These are phyloP conservation scores for Tephrocybe sp. DNA, from an alignment of 768 basidiomycete species.

Conservation along the genomic window DNA sequence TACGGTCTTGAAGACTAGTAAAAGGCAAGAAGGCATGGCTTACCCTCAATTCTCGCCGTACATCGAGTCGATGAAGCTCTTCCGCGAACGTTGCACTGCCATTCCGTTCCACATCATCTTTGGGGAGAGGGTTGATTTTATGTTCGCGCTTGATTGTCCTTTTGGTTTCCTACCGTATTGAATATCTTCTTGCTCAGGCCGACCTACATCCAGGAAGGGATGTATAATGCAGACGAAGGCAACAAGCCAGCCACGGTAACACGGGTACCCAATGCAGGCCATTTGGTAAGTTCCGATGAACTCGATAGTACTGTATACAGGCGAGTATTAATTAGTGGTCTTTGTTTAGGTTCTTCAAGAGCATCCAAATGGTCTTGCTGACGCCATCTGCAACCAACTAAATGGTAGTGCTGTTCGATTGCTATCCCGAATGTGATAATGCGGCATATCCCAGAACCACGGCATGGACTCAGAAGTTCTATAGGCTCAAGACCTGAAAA, in stretches of 20 bases:
- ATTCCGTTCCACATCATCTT: constrained; percentile 20
- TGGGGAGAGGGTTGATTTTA: constrained; percentile 18
- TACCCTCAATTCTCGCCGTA: constrained; percentile 19
- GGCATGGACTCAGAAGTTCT: too few species aligned
- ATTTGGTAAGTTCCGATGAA: constrained; percentile 22
- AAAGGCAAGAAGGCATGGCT: constrained; percentile 17
- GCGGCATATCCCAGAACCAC: too few species aligned
- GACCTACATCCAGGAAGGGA: constrained; percentile 24
- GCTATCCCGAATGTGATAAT: constrained; percentile 16
- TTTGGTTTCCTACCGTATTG: too few species aligned
- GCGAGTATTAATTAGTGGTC: not conserved
- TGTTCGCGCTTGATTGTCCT: constrained; percentile 11
- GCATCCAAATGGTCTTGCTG: constrained; percentile 25
- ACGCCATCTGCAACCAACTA: constrained; percentile 23
- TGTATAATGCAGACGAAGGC: constrained; percentile 18
- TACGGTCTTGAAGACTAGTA: constrained; percentile 11
- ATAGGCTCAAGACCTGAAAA: too few species aligned
- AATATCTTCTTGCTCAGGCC: constrained; percentile 22
- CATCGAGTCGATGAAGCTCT: constrained; percentile 15
- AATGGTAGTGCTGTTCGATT: constrained; percentile 3
- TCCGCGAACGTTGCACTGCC: constrained; percentile 11
- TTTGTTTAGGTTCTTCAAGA: constrained; percentile 27
- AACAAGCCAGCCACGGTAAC: constrained; percentile 27
- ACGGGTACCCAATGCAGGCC: constrained; percentile 24
- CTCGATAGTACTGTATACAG: not conserved